phyloP scores from a whole-genome alignment of 352 stramenopile species.

The Globisporangium yorkense region DNA sequence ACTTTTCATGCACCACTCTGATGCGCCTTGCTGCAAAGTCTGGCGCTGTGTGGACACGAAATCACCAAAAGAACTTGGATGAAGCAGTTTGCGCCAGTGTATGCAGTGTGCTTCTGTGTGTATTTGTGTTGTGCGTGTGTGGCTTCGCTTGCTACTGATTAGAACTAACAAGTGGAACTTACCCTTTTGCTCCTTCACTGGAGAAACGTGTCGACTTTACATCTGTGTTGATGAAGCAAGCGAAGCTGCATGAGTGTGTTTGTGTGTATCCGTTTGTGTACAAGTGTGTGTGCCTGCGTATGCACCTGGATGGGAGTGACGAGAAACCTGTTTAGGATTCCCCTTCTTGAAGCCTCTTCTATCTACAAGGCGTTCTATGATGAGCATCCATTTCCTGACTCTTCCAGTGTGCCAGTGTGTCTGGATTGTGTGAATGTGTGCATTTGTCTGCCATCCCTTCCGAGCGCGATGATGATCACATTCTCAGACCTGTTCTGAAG shows the following conservation, averaged over 20 bases:
- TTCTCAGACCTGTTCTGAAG: conserved; percentile 89
- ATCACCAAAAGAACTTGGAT: conserved; percentile 43
- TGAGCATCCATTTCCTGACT: conserved; percentile 64
- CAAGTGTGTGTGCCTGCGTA: conserved; percentile 1
- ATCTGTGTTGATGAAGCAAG: conserved; percentile 90
- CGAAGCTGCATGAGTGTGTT: conserved; percentile 12
- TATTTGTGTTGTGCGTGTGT: conserved; percentile 6
- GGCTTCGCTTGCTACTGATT: conserved; percentile 40
- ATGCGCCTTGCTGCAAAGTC: conserved; percentile 25
- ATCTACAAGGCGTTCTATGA: conserved; percentile 54
- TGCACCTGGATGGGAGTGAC: conserved; percentile 37
- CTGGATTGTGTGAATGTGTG: neutral
- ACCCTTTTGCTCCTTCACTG: conserved; percentile 75
- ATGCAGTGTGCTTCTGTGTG: conserved; percentile 4
- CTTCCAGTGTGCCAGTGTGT: conserved; percentile 5
- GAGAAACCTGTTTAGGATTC: conserved; percentile 82
- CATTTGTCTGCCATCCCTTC: neutral
- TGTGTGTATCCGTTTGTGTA: conserved; percentile 13
- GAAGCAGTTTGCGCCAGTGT: conserved; percentile 33
- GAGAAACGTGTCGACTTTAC: conserved; percentile 80
- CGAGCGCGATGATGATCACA: conserved; percentile 74
- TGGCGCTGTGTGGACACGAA: conserved; percentile 54
- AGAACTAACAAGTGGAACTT: conserved; percentile 66
- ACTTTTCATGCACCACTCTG: conserved; percentile 87
- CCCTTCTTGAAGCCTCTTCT: conserved; percentile 71